Conservation (phyloP, 805 yeast genomes). For the Sugiyamaella chiloensis region DNA sequence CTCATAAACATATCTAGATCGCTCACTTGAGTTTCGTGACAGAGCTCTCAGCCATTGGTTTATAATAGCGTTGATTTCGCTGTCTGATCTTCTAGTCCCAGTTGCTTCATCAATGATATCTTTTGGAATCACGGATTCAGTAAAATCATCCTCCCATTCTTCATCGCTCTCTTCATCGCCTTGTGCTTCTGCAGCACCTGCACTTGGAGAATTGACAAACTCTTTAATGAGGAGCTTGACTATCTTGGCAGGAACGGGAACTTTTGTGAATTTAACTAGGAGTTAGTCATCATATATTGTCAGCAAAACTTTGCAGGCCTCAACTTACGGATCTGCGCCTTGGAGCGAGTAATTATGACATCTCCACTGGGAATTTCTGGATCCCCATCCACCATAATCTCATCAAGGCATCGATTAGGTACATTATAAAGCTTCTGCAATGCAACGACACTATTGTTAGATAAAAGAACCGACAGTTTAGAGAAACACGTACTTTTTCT, state of each 20-base stretch:
- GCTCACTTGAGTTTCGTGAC: conserved; percentile 16
- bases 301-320: too few species aligned
- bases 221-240: conserved; percentile 69
- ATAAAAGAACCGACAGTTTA: conserved; percentile 1
- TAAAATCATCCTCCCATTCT: conserved; percentile 37
- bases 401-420: conserved; percentile 50
- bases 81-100: conserved; percentile 16
- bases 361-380: conserved; percentile 56
- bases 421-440: conserved; percentile 61
- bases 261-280: conserved; percentile 50
- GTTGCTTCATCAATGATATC: background rate
- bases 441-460: conserved; percentile 54
- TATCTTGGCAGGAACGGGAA: conserved; percentile 70
- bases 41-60: conserved; percentile 29
- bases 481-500: conserved; percentile 37
- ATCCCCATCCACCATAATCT: conserved; percentile 72
- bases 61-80: conserved; percentile 25
- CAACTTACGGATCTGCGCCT: conserved; percentile 48
- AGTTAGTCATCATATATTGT: background rate
- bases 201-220: conserved; percentile 59
- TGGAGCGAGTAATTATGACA: conserved; percentile 80
- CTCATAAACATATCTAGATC: conserved; percentile 8
- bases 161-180: conserved; percentile 37
- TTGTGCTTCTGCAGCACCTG: conserved; percentile 29
- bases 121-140: conserved; percentile 26